These are phyloP conservation scores for Allium fistulosum DNA, from an alignment of 106 monocot genomes.

Conservation along the genomic window DNA sequence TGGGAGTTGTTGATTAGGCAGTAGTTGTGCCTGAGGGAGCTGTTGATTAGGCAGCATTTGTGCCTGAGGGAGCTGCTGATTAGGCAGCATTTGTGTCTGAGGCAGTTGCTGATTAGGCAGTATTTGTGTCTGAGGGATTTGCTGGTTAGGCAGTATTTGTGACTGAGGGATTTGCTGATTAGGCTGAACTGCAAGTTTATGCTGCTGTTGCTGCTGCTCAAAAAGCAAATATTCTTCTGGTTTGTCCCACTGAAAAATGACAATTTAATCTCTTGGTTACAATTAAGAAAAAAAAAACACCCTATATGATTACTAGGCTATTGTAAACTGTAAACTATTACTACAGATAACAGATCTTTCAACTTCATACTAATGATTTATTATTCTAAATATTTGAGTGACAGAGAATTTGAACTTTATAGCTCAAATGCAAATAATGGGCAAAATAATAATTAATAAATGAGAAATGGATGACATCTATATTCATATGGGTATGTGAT, in stretches of 20 bases:
- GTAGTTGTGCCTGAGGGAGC: conserved; percentile 27
- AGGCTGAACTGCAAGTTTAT: conserved; percentile 57
- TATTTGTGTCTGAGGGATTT: conserved; percentile 22
- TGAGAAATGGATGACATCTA: too few relatives aligned
- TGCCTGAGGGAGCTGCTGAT: conserved; percentile 48
- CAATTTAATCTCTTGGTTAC: not conserved
- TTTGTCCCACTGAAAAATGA: conserved; percentile 77
- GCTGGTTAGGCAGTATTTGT: conserved; percentile 5
- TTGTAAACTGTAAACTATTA: too few relatives aligned
- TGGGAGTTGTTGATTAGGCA: conserved; percentile 34
- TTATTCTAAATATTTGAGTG: too few relatives aligned
- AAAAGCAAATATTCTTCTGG: conserved; percentile 78
- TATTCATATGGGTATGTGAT: too few relatives aligned
- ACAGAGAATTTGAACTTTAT: not conserved
- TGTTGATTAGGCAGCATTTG: conserved; percentile 38
- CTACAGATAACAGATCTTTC: too few relatives aligned
- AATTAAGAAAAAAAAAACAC: not conserved
- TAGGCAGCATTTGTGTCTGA: conserved; percentile 33
- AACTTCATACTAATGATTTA: too few relatives aligned
- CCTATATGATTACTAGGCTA: too few relatives aligned
- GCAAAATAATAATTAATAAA: too few relatives aligned
- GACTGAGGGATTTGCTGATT: conserved; percentile 44
- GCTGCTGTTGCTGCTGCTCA: conserved; percentile 91
- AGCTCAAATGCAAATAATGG: not conserved
- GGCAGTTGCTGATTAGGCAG: conserved; percentile 35